Evolutionary conservation across 2,329 filamentous ascomycete genomes (phyloP), one percentile per base, ranked within the genome.

Genomic region (Aspergillus clavatus): DNA sequence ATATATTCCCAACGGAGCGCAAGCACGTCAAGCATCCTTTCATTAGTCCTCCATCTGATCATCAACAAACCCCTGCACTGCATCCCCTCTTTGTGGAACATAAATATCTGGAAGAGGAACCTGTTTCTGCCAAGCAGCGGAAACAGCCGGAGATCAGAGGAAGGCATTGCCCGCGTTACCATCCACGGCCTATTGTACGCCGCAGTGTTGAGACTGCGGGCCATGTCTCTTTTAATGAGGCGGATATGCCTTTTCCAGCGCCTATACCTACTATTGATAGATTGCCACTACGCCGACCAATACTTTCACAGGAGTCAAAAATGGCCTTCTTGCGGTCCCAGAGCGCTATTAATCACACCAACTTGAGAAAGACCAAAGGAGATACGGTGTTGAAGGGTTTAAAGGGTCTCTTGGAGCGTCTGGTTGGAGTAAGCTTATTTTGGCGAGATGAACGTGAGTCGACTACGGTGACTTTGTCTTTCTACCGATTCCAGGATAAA

Each of bases 241-340:
- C 42, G 10, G 40, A 42, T 24, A 35, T 40, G 36, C 47, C 52
- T 26, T 55, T 50, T 28, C 52, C 51, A n/a, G 41, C 40, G 10
- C 45, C 45, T 7, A 48, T 48, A 18, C 51, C 52, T 12, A 49
- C 48, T 7, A 41, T 50, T 18, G 44, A 50, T n/a, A 51, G 43
- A 3, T 37, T 51, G 16, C 51, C 47, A 18, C 38, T 55, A 18
- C 46, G 42, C 18, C 43, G 39, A n/a, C 39, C 29, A 24, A 14
- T 42, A 8, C 26, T 50, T 26, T 19, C 36, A 2, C 22, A 28
- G 22, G 33, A 43, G 14, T 35, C 24, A 26, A n/a, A 43, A 4
- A n/a, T 21, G 5, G 31, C 31, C 10, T 35, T 35, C 18, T 21
- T 35, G 18, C 8, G 18, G n/a, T 35, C 31, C 11, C 5, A 19